Evolutionary conservation across 2,329 filamentous ascomycete species (phyloP), one percentile per base, ranked within the genome.

Genomic region (Trichophyton simii): DNA sequence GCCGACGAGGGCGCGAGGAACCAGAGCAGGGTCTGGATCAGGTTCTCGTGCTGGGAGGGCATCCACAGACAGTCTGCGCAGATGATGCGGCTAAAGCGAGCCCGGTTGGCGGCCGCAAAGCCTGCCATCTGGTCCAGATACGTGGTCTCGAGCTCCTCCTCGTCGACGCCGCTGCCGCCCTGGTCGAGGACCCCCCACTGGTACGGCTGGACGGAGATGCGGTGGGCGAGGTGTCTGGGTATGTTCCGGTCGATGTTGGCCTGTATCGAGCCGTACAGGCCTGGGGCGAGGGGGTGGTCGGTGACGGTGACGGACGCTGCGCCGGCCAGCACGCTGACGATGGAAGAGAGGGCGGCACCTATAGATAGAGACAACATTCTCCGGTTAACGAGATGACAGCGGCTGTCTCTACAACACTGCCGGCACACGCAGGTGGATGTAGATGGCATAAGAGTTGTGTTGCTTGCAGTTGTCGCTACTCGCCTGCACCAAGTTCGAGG

Each of bases 61-160:
- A 85, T 82, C 82, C 82, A 86, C 63, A 81, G 77, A 71, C 82
- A 85, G 66, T 85, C 83, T 59, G 83, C 82, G 0, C 82, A 80
- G 9, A 85, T 74, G 58, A 85, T 79, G 20, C 80, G 78, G 1
- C 77, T 79, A 67, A 79, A 85, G 3, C 65, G 62, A 7, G 73
- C 73, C 11, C 72, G 72, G 61, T 73, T 65, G 3, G 65, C 58
- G 1, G 63, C 57, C 0, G 75, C 67, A 63, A 82, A 82, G 2
- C 70, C 48, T 15, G 36, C 25, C 54, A 61, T 44, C 13, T n/a
- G 55, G 28, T n/a, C 13, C 5, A 54, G 22, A 22, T 20, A 13
- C 1, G 18, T 15, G 20, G 58, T 20, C 18, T 41, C 34, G 18
- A 38, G 36, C 31, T 46, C n/a, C 18, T 46, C 31, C 13, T 52